Percentiles rank a stretch among this genome's conserved stretches.
Conservation (phyloP, 140 eudicot species). For the Stevia rebaudiana region DNA sequence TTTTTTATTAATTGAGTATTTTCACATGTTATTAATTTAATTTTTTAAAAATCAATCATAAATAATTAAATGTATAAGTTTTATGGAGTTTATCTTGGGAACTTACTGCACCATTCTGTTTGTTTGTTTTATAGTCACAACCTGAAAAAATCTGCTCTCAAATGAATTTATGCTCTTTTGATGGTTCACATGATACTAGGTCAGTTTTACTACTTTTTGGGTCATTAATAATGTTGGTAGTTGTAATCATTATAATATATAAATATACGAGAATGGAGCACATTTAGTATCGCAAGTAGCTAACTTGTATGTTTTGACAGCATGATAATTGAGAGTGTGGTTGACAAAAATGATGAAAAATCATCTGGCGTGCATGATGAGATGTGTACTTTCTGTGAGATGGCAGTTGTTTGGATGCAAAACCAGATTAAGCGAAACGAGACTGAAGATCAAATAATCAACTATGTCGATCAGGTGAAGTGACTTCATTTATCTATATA, state of each 20-base stretch:
- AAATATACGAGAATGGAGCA: neutral
- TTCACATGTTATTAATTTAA: neutral
- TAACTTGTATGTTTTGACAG: constrained; percentile 29
- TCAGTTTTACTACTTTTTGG: constrained; percentile 25
- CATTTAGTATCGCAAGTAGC: neutral
- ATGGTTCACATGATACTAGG: constrained; percentile 66
- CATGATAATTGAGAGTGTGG: constrained; percentile 82
- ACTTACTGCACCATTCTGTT: constrained; percentile 5
- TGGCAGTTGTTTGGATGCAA: constrained; percentile 95
- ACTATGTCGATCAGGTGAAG: constrained; percentile 65
- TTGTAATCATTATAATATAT: neutral
- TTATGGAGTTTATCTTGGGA: neutral
- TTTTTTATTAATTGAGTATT: neutral
- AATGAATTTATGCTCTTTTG: constrained; percentile 61
- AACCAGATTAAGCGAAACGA: constrained; percentile 56
- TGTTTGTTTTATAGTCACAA: constrained; percentile 40
- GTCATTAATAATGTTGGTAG: neutral
- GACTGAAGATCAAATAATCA: constrained; percentile 59
- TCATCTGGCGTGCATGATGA: constrained; percentile 46
- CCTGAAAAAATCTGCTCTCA: constrained; percentile 75
- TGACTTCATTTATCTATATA: neutral
- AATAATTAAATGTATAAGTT: neutral
- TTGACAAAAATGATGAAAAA: constrained; percentile 46
- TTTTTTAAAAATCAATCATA: neutral
- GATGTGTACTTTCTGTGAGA: constrained; percentile 69